These are phyloP conservation scores for Exophiala spinifera DNA, from an alignment of 2,329 filamentous ascomycete species.

Conservation along the genomic window DNA sequence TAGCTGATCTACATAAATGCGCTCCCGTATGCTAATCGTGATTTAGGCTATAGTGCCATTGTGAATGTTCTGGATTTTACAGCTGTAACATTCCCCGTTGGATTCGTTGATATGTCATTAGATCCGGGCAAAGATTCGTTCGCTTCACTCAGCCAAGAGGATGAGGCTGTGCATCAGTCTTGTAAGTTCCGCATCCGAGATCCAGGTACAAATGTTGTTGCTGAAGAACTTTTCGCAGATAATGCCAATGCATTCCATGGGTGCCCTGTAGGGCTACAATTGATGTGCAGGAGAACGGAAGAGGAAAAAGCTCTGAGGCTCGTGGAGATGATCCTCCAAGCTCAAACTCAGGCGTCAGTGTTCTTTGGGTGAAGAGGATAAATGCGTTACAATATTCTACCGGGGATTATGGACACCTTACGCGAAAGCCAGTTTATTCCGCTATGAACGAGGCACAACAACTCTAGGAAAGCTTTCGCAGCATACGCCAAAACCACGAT, in stretches of 20 bases:
- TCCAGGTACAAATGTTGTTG: no score
- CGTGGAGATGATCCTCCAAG: conserved; percentile 34
- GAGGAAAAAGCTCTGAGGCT: conserved; percentile 55
- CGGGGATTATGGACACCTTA: no score
- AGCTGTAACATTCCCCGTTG: conserved; percentile 47
- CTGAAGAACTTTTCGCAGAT: conserved; percentile 35
- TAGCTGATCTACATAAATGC: no score
- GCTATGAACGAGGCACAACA: no score
- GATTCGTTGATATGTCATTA: conserved; percentile 5
- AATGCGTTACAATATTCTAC: no score
- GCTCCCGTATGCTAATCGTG: background rate
- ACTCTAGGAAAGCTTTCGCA: no score
- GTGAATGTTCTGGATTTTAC: conserved; percentile 63
- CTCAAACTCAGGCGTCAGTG: background rate
- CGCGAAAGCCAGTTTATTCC: no score
- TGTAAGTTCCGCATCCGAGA: conserved; percentile 1
- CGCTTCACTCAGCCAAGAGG: conserved; percentile 35
- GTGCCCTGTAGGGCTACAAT: conserved; percentile 53
- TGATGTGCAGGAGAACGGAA: conserved; percentile 52
- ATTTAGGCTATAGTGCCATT: conserved; percentile 57
- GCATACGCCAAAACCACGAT: no score
- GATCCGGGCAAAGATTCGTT: conserved; percentile 4
- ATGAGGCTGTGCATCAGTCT: conserved; percentile 6
- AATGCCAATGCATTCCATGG: conserved; percentile 40
- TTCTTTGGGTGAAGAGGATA: background rate